A percentile compares a stretch with the other conserved stretches of the same genome.
These are phyloP conservation scores for Fusarium solani-melongenae DNA, from an alignment of 2,329 filamentous ascomycete species.

Conservation along the genomic window DNA sequence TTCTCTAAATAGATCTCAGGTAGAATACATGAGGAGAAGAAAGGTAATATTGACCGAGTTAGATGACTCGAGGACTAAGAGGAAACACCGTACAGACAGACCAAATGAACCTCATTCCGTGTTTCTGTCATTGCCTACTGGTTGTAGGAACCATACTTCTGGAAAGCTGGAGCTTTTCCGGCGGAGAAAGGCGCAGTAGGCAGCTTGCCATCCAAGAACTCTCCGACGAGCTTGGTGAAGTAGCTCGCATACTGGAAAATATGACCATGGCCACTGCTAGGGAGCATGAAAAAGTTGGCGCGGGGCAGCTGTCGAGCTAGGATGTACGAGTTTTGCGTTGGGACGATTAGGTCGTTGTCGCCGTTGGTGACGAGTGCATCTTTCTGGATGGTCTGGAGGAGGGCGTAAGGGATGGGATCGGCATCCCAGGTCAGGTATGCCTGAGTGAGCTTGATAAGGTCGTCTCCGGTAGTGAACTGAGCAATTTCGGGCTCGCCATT, in stretches of 20 bases:
- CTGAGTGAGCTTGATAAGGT: slow-evolving; percentile 1
- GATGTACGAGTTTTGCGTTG: slow-evolving; percentile 3
- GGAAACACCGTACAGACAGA: background rate
- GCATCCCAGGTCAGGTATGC: slow-evolving; percentile 4
- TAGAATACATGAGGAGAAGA: background rate
- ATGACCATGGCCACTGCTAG: slow-evolving; percentile 3
- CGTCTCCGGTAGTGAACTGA: background rate
- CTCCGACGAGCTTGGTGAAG: background rate
- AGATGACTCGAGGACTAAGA: background rate
- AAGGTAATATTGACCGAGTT: background rate
- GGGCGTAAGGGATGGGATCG: background rate
- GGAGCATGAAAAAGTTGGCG: slow-evolving; percentile 2
- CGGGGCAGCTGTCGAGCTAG: background rate
- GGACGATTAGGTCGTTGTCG: slow-evolving; percentile 3
- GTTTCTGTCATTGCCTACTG: background rate
- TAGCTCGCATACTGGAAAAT: slow-evolving; percentile 4
- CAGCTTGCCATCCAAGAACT: background rate
- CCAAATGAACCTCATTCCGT: background rate
- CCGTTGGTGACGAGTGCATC: slow-evolving; percentile 1
- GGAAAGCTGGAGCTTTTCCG: background rate
- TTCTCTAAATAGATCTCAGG: background rate
- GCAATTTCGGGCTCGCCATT: background rate
- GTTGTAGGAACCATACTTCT: background rate
- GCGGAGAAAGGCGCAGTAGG: background rate
- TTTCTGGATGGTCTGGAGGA: slow-evolving; percentile 5